Evolutionary conservation across 768 basidiomycete genomes (phyloP).

Genomic region (Tricholoma matsutake): DNA sequence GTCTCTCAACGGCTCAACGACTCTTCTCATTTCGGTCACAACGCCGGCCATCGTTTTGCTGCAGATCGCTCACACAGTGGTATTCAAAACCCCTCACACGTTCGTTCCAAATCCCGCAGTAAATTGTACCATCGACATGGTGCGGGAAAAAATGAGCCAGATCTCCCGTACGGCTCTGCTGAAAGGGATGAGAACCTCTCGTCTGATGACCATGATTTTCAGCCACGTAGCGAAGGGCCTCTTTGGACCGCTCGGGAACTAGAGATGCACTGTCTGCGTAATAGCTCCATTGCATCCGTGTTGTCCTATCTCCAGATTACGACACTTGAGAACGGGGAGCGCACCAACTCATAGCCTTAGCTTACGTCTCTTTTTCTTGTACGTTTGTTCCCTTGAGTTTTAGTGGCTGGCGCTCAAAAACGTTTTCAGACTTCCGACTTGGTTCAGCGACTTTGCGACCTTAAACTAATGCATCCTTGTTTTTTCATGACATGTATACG

Average conservation of each 20-base stretch:
- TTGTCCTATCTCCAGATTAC: conserved; percentile 61
- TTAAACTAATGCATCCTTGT: not conserved
- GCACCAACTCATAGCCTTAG: conserved; percentile 9
- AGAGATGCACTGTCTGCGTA: conserved; percentile 83
- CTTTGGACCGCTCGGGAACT: conserved; percentile 83
- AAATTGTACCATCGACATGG: conserved; percentile 62
- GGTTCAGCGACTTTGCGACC: not conserved
- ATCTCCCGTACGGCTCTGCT: conserved; percentile 32
- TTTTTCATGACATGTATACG: not conserved
- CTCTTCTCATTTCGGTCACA: conserved; percentile 7
- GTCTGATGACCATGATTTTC: conserved; percentile 29
- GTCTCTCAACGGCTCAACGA: conserved; percentile 28
- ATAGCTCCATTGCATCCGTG: conserved; percentile 78
- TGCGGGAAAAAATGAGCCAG: conserved; percentile 61
- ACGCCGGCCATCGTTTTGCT: conserved; percentile 11
- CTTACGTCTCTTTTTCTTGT: not conserved
- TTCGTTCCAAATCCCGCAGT: conserved; percentile 69
- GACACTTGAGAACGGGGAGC: conserved; percentile 36
- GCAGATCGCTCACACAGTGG: conserved; percentile 6
- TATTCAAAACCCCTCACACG: conserved; percentile 29
- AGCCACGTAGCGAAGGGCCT: conserved; percentile 41
- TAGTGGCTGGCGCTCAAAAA: not conserved
- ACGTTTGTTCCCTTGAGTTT: conserved; percentile 1
- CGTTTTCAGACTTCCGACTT: conserved; percentile 4
- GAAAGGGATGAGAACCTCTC: conserved; percentile 12